Evolutionary conservation across 1,284 basidiomycete genomes (phyloP).

Genomic region (Pholiota adiposa): DNA sequence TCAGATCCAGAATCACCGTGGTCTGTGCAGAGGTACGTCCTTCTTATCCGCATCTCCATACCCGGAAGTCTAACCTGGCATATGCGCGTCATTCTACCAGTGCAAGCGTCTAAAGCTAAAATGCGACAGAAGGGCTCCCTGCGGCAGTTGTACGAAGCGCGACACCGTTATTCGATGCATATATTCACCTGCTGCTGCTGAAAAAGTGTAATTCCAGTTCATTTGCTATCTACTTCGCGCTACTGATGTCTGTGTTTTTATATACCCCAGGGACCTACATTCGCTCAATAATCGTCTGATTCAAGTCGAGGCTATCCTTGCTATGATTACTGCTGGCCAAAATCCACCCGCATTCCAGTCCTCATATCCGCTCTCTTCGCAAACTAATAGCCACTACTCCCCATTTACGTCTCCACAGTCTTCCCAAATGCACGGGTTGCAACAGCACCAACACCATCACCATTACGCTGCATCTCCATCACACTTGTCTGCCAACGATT

Average conservation of each 20-base stretch:
- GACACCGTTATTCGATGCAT: slow-evolving; percentile 73
- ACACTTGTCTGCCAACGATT: slow-evolving; percentile 46
- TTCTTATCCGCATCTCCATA: slow-evolving; percentile 10
- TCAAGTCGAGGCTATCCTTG: slow-evolving; percentile 53
- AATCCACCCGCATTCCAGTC: slow-evolving; percentile 41
- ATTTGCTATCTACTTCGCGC: slow-evolving; percentile 1
- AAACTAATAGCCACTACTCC: slow-evolving; percentile 18
- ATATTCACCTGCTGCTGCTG: slow-evolving; percentile 78
- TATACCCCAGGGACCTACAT: slow-evolving; percentile 63
- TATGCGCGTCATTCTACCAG: slow-evolving; percentile 38
- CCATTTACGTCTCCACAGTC: slow-evolving; percentile 17
- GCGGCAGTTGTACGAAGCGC: slow-evolving; percentile 76
- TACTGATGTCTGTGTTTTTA: slow-evolving; percentile 8
- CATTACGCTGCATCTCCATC: slow-evolving; percentile 34
- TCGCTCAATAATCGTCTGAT: slow-evolving; percentile 79
- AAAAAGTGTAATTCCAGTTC: slow-evolving; percentile 68
- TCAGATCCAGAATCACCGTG: slow-evolving; percentile 79
- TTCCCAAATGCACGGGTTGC: slow-evolving; percentile 21
- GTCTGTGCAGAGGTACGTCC: slow-evolving; percentile 76
- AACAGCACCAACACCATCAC: slow-evolving; percentile 31
- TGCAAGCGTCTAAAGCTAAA: slow-evolving; percentile 84
- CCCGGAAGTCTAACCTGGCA: background rate
- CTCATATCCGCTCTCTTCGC: slow-evolving; percentile 34
- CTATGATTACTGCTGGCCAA: slow-evolving; percentile 51
- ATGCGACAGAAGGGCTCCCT: slow-evolving; percentile 77